Percentiles rank a stretch among this genome's conserved stretches.
Conservation (phyloP, 371 early-diverging fungal genomes). For the Mucor piriformis region DNA sequence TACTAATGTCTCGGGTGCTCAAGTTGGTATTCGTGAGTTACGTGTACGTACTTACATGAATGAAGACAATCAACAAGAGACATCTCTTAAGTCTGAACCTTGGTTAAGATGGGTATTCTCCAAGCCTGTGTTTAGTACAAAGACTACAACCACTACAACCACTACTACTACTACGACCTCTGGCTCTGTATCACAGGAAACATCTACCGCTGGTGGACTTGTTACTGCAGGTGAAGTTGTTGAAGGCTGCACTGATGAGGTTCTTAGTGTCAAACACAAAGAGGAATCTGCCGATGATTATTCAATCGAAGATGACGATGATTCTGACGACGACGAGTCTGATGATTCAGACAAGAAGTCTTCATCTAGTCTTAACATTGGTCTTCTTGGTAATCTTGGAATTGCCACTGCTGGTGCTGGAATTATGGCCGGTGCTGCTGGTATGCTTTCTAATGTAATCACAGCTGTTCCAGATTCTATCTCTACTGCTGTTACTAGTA, state of each 20-base stretch:
- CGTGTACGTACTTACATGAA: slow-evolving; percentile 29
- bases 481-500: slow-evolving; percentile 5
- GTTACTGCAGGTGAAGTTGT: slow-evolving; percentile 15
- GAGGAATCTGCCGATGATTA: slow-evolving; percentile 38
- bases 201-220: background rate
- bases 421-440: slow-evolving; percentile 13
- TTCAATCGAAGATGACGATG: slow-evolving; percentile 27
- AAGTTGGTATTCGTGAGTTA: slow-evolving; percentile 39
- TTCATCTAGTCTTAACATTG: background rate
- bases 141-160: slow-evolving; percentile 3
- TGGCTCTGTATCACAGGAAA: background rate
- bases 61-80: slow-evolving; percentile 31
- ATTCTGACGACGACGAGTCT: slow-evolving; percentile 4
- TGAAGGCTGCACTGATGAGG: slow-evolving; percentile 37
- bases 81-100: slow-evolving; percentile 30
- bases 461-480: slow-evolving; percentile 12
- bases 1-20: slow-evolving; percentile 38
- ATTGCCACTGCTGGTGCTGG: slow-evolving; percentile 28
- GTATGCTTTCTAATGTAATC: background rate
- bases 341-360: slow-evolving; percentile 2
- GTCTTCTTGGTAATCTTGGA: slow-evolving; percentile 13
- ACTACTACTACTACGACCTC: slow-evolving; percentile 6
- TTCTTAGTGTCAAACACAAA: slow-evolving; percentile 23
- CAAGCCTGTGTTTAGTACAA: slow-evolving; percentile 37
- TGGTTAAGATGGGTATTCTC: slow-evolving; percentile 48